Evolutionary conservation across 345 rosid species (phyloP), one percentile per base, ranked within the genome.

Genomic region (Hibiscus syriacus): DNA sequence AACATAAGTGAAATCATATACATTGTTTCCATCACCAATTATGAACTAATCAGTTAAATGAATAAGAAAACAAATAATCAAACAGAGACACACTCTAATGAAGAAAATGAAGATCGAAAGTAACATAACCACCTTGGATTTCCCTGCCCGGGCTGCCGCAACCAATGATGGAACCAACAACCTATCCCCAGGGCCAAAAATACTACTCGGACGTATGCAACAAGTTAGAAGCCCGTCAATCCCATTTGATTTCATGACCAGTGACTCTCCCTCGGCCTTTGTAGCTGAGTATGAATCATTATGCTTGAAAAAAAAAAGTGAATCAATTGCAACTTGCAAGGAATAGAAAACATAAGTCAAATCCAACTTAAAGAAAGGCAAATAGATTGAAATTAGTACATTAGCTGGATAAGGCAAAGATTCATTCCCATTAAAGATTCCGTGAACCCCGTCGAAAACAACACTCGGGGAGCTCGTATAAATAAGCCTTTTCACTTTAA

Each of bases 401-500:
- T 86, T 79, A 45, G 77, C 49, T 26, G 96, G 83, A 64, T 86
- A 91, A 0, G 92, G 87, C 84, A 87, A 70, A 9, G 91, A 61
- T 77, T 94, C 99, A 46, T 87, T 80, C 17, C 86, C 92, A 11
- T 87, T 83, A 55, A 76, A n/a, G 46, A 83, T 83, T 64, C 82
- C 86, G 64, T 79, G 81, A 45, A 86, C 72, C 36, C 98, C 97
- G 73, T 93, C 96, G 76, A 87, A 89, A 23, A 94, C 92, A 3
- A 94, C 99, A 57, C 99, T 94, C 5, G 99, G 87, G 30, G 97
- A 94, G 72, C 99, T 94, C 7, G 99, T 94, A 75, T 87, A 94
- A 67, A 94, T 87, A 7, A 94, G 87, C 71, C 92, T 87, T 87
- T 84, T 91, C 32, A 87, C 92, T 65, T 89, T 85, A 64, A 76